Percentiles rank a stretch among this genome's conserved stretches.
Conservation (phyloP, 2,329 filamentous ascomycete species). For the Verticillium albo-atrum region DNA sequence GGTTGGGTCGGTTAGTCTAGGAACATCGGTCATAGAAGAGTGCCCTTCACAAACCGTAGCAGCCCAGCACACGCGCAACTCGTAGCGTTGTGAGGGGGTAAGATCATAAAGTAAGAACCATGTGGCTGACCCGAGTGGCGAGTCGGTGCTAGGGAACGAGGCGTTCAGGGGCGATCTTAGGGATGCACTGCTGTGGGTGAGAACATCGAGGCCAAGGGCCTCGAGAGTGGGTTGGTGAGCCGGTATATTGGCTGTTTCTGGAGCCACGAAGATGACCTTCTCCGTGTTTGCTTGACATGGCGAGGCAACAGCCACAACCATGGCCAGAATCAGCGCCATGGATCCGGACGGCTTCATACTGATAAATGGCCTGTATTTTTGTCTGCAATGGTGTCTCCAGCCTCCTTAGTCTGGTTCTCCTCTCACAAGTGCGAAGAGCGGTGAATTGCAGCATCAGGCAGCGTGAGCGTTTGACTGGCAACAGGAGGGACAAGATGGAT, state of each 20-base stretch:
- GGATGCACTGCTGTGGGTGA: slow-evolving; percentile 53
- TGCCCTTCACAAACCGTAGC: slow-evolving; percentile 64
- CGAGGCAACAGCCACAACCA: neutral
- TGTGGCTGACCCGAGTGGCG: slow-evolving; percentile 55
- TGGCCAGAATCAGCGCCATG: neutral
- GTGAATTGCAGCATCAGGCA: neutral
- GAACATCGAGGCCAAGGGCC: slow-evolving; percentile 57
- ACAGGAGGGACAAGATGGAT: neutral
- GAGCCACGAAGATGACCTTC: slow-evolving; percentile 83
- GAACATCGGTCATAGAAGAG: neutral
- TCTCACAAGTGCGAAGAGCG: neutral
- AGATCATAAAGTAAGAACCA: slow-evolving; percentile 78
- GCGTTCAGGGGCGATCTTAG: slow-evolving; percentile 63
- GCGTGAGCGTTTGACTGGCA: neutral
- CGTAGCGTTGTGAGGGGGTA: slow-evolving; percentile 72
- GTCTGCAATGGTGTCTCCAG: no score
- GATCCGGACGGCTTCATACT: neutral
- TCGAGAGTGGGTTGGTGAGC: slow-evolving; percentile 50
- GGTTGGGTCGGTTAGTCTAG: slow-evolving; percentile 4
- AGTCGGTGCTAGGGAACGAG: slow-evolving; percentile 55
- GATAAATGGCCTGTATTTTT: neutral
- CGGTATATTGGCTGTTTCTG: slow-evolving; percentile 52
- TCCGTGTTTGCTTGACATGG: slow-evolving; percentile 67
- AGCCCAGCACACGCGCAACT: slow-evolving; percentile 89
- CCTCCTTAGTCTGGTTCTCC: no score